Conservation (phyloP, 805 yeast species). For the Zygotorulaspora danielsina region DNA sequence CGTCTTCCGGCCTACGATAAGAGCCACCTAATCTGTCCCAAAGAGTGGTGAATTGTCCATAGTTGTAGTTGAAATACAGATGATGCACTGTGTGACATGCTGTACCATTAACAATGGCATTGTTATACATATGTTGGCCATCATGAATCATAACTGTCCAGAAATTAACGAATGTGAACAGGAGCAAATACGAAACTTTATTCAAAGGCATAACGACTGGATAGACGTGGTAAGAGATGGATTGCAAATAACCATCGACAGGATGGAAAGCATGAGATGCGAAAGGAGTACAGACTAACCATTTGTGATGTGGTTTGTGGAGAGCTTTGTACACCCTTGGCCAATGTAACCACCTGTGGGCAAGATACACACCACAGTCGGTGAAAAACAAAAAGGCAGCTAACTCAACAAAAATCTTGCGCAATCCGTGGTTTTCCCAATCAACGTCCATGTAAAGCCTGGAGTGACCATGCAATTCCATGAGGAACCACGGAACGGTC, state of each 20-base stretch:
- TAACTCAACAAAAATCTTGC: slow-evolving; percentile 58
- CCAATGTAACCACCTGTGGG: slow-evolving; percentile 93
- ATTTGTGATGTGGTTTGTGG: slow-evolving; percentile 98
- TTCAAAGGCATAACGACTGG: slow-evolving; percentile 92
- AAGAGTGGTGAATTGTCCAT: slow-evolving; percentile 95
- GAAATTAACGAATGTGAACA: slow-evolving; percentile 89
- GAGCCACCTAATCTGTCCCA: slow-evolving; percentile 97
- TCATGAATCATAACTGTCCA: slow-evolving; percentile 99
- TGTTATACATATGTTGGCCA: slow-evolving; percentile 90
- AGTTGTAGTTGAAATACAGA: slow-evolving; percentile 93
- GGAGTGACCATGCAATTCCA: slow-evolving; percentile 82
- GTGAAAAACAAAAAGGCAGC: slow-evolving; percentile 87
- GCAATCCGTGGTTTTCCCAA: slow-evolving; percentile 64
- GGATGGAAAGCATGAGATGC: slow-evolving; percentile 99
- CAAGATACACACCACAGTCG: slow-evolving; percentile 85
- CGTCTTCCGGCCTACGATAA: slow-evolving; percentile 87
- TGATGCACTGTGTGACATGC: slow-evolving; percentile 98
- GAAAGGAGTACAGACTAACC: slow-evolving; percentile 98
- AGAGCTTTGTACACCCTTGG: slow-evolving; percentile 78
- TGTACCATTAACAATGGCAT: slow-evolving; percentile 92
- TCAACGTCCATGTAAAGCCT: slow-evolving; percentile 63
- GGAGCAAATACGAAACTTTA: slow-evolving; percentile 71
- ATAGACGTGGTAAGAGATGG: slow-evolving; percentile 87
- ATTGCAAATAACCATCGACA: slow-evolving; percentile 90
- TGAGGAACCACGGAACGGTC: slow-evolving; percentile 85